These are phyloP conservation scores for Phaeosphaeriaceae sp. DNA, from an alignment of 2,329 filamentous ascomycete species.

Conservation along the genomic window DNA sequence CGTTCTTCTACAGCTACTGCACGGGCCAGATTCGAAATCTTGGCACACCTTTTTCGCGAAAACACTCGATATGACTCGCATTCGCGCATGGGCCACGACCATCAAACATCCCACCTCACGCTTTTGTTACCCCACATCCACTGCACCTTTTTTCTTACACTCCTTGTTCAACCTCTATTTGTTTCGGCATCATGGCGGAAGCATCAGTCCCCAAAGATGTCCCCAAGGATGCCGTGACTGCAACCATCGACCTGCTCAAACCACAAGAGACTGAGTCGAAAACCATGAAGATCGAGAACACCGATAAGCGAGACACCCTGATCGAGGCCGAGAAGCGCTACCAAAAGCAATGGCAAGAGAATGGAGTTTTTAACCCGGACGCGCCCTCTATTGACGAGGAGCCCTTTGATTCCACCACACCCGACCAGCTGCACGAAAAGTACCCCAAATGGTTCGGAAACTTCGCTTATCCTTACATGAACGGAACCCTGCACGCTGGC, in stretches of 20 bases:
- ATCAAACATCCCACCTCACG: slow-evolving; percentile 11
- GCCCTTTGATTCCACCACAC: slow-evolving; percentile 75
- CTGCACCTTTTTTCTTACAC: slow-evolving; percentile 21
- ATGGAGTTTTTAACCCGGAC: slow-evolving; percentile 82
- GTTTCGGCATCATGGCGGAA: slow-evolving; percentile 39
- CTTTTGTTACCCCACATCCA: slow-evolving; percentile 5
- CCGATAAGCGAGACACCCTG: slow-evolving; percentile 85
- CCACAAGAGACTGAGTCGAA: slow-evolving; percentile 64
- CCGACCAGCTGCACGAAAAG: slow-evolving; percentile 78
- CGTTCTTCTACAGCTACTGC: slow-evolving; percentile 23
- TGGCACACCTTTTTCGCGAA: slow-evolving; percentile 27
- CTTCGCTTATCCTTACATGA: slow-evolving; percentile 67
- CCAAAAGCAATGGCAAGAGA: slow-evolving; percentile 82
- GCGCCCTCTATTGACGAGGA: slow-evolving; percentile 82
- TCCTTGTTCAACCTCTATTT: slow-evolving; percentile 12
- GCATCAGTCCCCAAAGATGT: slow-evolving; percentile 34
- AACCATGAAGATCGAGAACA: slow-evolving; percentile 74
- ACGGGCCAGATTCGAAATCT: slow-evolving; percentile 15
- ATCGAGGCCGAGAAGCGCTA: slow-evolving; percentile 90
- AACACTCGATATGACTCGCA: slow-evolving; percentile 22
- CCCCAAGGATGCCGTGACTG: slow-evolving; percentile 56
- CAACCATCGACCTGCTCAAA: slow-evolving; percentile 63
- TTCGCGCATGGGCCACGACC: slow-evolving; percentile 14
- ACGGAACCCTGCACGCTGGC: slow-evolving; percentile 75
- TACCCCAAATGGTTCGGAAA: slow-evolving; percentile 91